phyloP scores from a whole-genome alignment of 257 asterid species.

The Rehmannia glutinosa region DNA sequence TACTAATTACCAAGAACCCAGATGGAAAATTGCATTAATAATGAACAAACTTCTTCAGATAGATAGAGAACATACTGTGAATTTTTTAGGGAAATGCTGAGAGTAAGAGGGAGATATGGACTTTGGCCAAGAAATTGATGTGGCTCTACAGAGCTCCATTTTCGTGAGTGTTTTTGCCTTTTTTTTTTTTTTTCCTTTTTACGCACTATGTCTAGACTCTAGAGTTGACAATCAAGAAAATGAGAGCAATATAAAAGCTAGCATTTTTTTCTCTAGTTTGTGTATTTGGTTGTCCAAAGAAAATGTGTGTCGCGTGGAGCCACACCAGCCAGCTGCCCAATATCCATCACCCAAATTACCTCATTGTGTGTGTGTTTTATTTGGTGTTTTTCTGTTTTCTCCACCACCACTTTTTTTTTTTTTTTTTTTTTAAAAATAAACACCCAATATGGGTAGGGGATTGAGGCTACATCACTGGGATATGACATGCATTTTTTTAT shows the following conservation, averaged over 20 bases:
- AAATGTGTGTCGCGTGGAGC: slow-evolving; percentile 27
- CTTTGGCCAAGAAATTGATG: slow-evolving; percentile 54
- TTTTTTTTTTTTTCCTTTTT: background rate
- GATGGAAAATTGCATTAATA: background rate
- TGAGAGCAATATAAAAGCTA: background rate
- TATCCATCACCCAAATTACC: too few relatives aligned
- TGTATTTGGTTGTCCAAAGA: background rate
- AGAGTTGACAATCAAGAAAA: background rate
- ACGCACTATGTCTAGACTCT: background rate
- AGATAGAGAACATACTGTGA: slow-evolving; percentile 25
- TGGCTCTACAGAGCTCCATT: slow-evolving; percentile 53
- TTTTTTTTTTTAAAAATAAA: too few relatives aligned
- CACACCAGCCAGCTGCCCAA: too few relatives aligned
- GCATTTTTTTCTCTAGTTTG: background rate
- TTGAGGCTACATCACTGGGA: too few relatives aligned
- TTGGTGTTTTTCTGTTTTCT: too few relatives aligned
- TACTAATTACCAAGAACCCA: background rate
- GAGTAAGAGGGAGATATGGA: slow-evolving; percentile 40
- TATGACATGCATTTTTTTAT: too few relatives aligned
- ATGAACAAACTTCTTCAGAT: background rate
- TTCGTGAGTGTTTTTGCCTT: background rate
- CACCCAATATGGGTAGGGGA: too few relatives aligned
- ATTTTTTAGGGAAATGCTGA: slow-evolving; percentile 31
- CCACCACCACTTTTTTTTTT: too few relatives aligned
- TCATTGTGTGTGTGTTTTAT: too few relatives aligned